These are phyloP conservation scores for Halenospora varia DNA, from an alignment of 495 filamentous ascomycete genomes.

Conservation along the genomic window DNA sequence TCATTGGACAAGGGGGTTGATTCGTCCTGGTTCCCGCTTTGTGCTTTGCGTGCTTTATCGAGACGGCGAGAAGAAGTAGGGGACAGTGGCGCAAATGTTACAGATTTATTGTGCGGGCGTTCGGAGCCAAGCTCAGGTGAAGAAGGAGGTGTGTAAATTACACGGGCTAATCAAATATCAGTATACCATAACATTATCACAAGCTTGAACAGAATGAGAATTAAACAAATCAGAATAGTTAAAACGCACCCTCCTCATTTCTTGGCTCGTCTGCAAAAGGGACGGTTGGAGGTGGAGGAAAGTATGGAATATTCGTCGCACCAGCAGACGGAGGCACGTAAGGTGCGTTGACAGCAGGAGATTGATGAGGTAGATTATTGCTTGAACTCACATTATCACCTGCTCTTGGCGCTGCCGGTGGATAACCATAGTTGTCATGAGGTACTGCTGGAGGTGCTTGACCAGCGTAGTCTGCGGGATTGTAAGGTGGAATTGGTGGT, in stretches of 20 bases:
- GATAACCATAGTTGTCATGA: conserved; percentile 18
- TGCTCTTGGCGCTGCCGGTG: conserved; percentile 9
- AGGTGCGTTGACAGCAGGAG: conserved; percentile 1
- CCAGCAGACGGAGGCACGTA: conserved; percentile 2
- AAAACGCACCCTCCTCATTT: conserved; percentile 25
- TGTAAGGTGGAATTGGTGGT: conserved; percentile 33
- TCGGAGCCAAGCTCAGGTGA: conserved; percentile 2
- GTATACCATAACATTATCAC: not conserved
- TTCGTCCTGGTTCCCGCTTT: not conserved
- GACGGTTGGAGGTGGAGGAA: conserved; percentile 24
- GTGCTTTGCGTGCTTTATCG: conserved; percentile 3
- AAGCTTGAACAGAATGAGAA: not conserved
- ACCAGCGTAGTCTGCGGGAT: conserved; percentile 36
- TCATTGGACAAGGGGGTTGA: conserved; percentile 10
- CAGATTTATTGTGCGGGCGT: conserved; percentile 17
- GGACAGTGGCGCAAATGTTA: conserved; percentile 25
- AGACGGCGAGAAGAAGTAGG: conserved; percentile 22
- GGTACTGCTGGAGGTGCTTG: conserved; percentile 20
- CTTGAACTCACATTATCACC: conserved; percentile 32
- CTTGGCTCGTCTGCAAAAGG: conserved; percentile 16
- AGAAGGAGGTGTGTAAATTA: conserved; percentile 13
- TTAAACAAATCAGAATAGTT: not conserved
- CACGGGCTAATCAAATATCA: conserved; percentile 5
- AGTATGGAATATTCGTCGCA: conserved; percentile 13
- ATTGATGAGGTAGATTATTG: conserved; percentile 8